Evolutionary conservation across 257 asterid species (phyloP), one percentile per base, ranked within the genome.

Genomic region (Solanum bulbocastanum): DNA sequence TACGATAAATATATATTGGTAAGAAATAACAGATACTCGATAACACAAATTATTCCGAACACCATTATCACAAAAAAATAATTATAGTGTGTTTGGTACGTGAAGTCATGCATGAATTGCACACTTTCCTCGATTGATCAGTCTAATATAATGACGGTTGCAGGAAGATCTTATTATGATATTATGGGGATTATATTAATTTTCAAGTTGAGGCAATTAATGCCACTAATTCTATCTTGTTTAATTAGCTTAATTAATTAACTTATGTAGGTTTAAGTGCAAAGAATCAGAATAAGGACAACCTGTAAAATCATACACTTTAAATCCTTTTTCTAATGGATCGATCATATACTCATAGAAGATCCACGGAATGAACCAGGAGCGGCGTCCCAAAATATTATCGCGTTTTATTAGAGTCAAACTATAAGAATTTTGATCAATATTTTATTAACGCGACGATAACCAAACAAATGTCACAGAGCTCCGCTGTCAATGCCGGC

Each of bases 201-300:
- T 27, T 7, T 81, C 39, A 46, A 81, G 30, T 81, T 81, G 85
- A 81, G 42, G 42, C 66, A 14, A 46, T 46, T 79, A 79, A 79
- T 44, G 66, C 40, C 68, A 13, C 27, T 81, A 81, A 46, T 81
- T 81, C 16, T 60, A 46, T 44, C 39, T 27, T 79, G 8, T 79
- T 23, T 79, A 44, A 40, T 78, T 44, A 78, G 84, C 37, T 78
- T 42, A 20, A 39, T 78, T 40, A 18, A 75, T 5, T 81, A 4
- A 40, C 23, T 40, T 44, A 36, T 8, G 16, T 30, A 79, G 18
- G 18, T 44, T 46, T 81, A 30, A 44, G 66, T 81, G 66, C 68
- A 81, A 46, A 81, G 85, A 46, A 81, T 46, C 40, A 46, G 68
- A 81, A 81, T 81, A 81, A 16, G 27, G 30, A 81, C 85, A 81